Evolutionary conservation across 176 grass and related monocot species (phyloP), one percentile per base, ranked within the genome.

Genomic region (Coix lacrymajobi): DNA sequence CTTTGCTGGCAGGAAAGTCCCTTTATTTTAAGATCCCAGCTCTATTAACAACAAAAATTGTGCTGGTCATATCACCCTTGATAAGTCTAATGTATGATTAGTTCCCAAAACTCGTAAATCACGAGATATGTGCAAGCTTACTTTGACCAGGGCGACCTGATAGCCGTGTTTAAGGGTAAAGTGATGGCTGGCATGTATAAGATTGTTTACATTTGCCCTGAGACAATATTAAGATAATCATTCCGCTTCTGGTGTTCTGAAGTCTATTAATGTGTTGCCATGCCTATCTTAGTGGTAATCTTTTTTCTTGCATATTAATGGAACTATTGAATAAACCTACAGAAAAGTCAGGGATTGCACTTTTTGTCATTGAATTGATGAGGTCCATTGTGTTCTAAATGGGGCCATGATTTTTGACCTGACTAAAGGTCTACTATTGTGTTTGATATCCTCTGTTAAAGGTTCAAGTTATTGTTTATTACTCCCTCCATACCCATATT

Each of bases 61-160:
- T n/a, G n/a, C n/a, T n/a, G n/a, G n/a, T n/a, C n/a, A 89, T 98
- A 78, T 98, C 92, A 78, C 92, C 95, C 11, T 87, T 98, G 71
- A 98, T 98, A 91, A 98, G 95, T 89, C 84, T 98, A 75, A 98
- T 98, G 95, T 88, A 94, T 10, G 95, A 98, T 77, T 90, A 94
- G 29, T 98, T 92, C 83, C 82, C 94, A 29, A 98, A 94, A 77
- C 80, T 98, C 64, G 88, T 88, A 79, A 92, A 83, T 57, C 90
- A 92, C 81, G 92, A 92, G 22, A 81, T 97, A 80, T 87, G 90
- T 12, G 92, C 95, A 78, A 94, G 95, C 81, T 97, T 94, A 64
- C 95, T 94, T 76, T 92, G 95, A 70, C 94, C 92, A 70, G 95
- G 92, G 52, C 95, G 93, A 84, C 86, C 88, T 85, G 90, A n/a